Base-by-base conservation (phyloP, 768 basidiomycete genomes). In the Strobilomyces confusus region DNA sequence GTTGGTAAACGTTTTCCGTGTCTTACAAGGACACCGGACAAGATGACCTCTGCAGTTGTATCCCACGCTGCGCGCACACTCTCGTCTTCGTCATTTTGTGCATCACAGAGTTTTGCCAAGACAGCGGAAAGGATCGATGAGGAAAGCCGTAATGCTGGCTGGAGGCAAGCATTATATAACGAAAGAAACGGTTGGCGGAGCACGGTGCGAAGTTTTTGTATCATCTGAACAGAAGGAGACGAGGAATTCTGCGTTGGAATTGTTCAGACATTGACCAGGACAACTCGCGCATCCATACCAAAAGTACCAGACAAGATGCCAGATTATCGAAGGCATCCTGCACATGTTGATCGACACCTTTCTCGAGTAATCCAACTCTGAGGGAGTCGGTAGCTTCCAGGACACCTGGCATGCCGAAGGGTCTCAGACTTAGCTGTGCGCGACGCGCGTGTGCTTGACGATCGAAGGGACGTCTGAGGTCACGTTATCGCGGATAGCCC, bases 21-120 rank as follows among this genome's bases (percentile, higher is more conserved):
- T 57, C 73, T 58, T 58, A 81, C 80, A 54, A 81, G 61, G 32
- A 82, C 55, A 4, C 83, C 82, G 5, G 83, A 80, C 20, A 86
- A 59, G n/a, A 83, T 54, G 11, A 76, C 70, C 26, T 73, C 59
- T 32, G 77, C 73, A 12, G 77, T 67, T 13, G 51, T 56, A 63
- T 82, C 79, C 82, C 83, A 84, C 3, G 63, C 52, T 5, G 45
- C 54, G 40, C 62, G 59, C 48, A 65, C 52, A 9, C 48, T 58
- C 23, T 60, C 55, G 42, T 71, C 59, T 30, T 49, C 49, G 12
- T 43, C 14, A 41, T 59, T 57, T 30, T 65, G 42, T 30, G 65
- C 57, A n/a, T 70, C 55, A 15, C 66, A 52, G 22, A 79, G 57
- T 48, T 74, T 77, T 19, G 71, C 69, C 37, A 75, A 70, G 3